Percentiles rank a stretch among this genome's conserved stretches.
Conservation (phyloP, 139 green algal genomes). For the Tetraselmis chui region DNA sequence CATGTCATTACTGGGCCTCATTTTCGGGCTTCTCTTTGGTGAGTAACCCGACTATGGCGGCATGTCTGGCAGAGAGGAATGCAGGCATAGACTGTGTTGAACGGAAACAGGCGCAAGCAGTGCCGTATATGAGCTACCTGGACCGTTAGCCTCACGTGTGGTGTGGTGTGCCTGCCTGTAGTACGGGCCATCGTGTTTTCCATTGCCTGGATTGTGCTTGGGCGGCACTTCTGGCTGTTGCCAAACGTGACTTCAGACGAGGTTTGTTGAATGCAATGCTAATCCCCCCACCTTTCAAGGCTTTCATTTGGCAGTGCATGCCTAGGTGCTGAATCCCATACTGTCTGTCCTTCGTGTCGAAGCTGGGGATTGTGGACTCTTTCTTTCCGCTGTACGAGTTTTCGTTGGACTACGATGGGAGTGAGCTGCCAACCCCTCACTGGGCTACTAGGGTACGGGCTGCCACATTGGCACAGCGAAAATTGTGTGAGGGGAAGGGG, state of each 20-base stretch:
- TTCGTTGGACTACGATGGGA: not conserved
- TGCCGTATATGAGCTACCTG: too few species aligned
- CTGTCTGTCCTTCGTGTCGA: too few species aligned
- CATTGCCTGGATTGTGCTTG: slow-evolving; percentile 53
- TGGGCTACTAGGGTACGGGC: not conserved
- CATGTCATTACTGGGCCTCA: slow-evolving; percentile 35
- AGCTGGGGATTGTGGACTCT: not conserved
- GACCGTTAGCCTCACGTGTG: too few species aligned
- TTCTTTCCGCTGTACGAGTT: not conserved
- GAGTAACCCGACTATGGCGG: too few species aligned
- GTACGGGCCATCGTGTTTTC: slow-evolving; percentile 40
- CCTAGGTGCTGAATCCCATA: too few species aligned
- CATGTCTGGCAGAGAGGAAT: too few species aligned
- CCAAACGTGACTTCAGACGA: slow-evolving; percentile 73
- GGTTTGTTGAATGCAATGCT: slow-evolving; percentile 26
- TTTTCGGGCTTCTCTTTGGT: slow-evolving; percentile 10
- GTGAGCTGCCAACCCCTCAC: not conserved
- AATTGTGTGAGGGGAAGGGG: too few species aligned
- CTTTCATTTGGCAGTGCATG: too few species aligned
- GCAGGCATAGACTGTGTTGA: too few species aligned
- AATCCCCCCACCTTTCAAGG: too few species aligned
- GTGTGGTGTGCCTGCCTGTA: slow-evolving; percentile 34
- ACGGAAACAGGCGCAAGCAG: too few species aligned
- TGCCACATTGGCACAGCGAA: too few species aligned
- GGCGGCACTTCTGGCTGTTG: slow-evolving; percentile 70